These are phyloP conservation scores for Onygenales sp. DNA, from an alignment of 2,329 filamentous ascomycete genomes.

Conservation along the genomic window DNA sequence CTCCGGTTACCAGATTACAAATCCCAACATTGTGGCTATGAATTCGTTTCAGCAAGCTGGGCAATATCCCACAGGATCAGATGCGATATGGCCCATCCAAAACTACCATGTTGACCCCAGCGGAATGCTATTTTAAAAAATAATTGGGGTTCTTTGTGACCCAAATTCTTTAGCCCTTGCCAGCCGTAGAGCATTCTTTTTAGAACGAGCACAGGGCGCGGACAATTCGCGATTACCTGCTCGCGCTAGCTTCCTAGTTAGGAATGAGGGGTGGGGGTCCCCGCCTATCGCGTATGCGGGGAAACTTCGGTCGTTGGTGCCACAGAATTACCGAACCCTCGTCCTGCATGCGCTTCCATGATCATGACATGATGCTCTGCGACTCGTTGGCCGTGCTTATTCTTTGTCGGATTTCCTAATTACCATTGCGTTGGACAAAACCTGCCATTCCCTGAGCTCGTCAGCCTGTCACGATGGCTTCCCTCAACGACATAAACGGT, in stretches of 20 bases:
- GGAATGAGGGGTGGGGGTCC: slow-evolving; percentile 4
- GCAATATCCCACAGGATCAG: slow-evolving; percentile 19
- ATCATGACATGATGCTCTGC: background rate
- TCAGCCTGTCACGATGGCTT: slow-evolving; percentile 15
- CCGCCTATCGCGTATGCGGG: background rate
- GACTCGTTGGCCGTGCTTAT: background rate
- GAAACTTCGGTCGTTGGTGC: background rate
- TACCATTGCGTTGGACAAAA: background rate
- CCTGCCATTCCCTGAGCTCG: background rate
- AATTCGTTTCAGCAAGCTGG: slow-evolving; percentile 26
- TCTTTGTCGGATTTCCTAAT: background rate
- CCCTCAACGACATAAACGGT: slow-evolving; percentile 41
- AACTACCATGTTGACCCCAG: slow-evolving; percentile 31
- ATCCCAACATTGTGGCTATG: slow-evolving; percentile 24
- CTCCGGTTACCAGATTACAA: slow-evolving; percentile 33
- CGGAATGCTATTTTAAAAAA: slow-evolving; percentile 19
- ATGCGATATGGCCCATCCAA: slow-evolving; percentile 27
- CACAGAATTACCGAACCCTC: background rate
- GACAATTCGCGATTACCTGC: background rate
- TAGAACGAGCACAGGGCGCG: background rate
- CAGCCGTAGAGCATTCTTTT: background rate
- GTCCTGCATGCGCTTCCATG: background rate
- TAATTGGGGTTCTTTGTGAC: background rate
- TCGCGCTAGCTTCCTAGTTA: slow-evolving; percentile 3
- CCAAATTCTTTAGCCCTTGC: background rate